Evolutionary conservation across 2,329 filamentous ascomycete genomes (phyloP), one percentile per base, ranked within the genome.

Genomic region (Chaetomium strumarium): DNA sequence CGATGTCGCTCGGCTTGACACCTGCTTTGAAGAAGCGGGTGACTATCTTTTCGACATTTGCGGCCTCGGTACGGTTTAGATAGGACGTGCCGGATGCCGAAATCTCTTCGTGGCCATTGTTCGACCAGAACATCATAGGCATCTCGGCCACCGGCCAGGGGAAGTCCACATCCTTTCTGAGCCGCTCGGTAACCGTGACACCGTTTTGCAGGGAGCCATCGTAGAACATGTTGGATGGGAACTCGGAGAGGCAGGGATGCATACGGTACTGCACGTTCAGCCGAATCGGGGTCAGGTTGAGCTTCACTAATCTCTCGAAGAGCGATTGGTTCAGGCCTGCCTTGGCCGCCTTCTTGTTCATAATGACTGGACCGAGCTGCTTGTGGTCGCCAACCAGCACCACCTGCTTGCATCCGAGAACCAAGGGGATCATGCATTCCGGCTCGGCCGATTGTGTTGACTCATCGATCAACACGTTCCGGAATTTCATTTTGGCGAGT

Each of bases 81-180:
- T 99, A 99, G 2, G 92, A 97, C 2, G 93, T 99, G 65, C 93
- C 93, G 24, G 91, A 96, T 1, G 93, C 93, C 7, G 92, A 96
- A 46, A 99, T 99, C 70, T 99, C 93, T 70, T 99, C 93, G 55
- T 95, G 95, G 55, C 93, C 93, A 51, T 96, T 76, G 67, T 99
- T 99, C 24, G 90, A 95, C 93, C 93, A 99, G 74, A 99, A 99
- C 93, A 97, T 97, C 93, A 99, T 99, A 3, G 93, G 93, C 62
- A 85, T 90, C 67, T 97, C 92, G 17, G 78, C 82, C 30, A 96
- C 89, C 2, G 93, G 93, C 93, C 93, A 99, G 12, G 93, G 93
- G 68, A 99, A 99, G 69, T 99, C 93, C 29, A 99, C 90, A 63
- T 99, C 92, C 60, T 86, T 86, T 57, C 92, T 86, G 58, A 97